These are phyloP conservation scores for Didymellaceae sp. DNA, from an alignment of 2,329 filamentous ascomycete species.

Conservation along the genomic window DNA sequence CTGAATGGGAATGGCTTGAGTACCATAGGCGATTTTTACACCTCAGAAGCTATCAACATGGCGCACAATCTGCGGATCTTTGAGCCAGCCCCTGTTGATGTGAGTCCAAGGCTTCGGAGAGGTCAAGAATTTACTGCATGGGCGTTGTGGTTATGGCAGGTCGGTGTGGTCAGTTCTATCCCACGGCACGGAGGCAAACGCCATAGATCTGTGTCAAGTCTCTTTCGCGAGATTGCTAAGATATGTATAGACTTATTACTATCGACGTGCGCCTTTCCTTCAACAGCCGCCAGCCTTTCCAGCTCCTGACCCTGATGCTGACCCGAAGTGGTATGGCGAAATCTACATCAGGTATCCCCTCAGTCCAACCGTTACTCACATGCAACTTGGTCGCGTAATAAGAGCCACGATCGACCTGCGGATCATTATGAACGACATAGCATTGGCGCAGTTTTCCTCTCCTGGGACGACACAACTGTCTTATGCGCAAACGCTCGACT, in stretches of 20 bases:
- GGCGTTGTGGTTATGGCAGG: slow-evolving; percentile 16
- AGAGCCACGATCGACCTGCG: slow-evolving; percentile 14
- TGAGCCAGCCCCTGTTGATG: background rate
- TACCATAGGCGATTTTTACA: slow-evolving; percentile 19
- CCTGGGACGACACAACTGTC: background rate
- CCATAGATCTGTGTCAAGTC: too few relatives aligned
- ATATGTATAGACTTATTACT: slow-evolving; percentile 13
- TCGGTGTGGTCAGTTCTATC: slow-evolving; percentile 4
- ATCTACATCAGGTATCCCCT: slow-evolving; percentile 15
- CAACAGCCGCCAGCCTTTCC: slow-evolving; percentile 13
- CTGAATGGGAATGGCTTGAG: slow-evolving; percentile 15
- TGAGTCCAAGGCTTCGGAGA: background rate
- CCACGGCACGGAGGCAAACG: background rate
- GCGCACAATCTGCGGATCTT: slow-evolving; percentile 24
- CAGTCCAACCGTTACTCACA: background rate
- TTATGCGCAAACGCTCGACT: background rate
- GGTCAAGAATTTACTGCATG: slow-evolving; percentile 19
- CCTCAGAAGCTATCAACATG: slow-evolving; percentile 17
- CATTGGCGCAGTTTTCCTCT: background rate
- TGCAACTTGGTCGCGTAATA: slow-evolving; percentile 14
- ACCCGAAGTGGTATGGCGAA: slow-evolving; percentile 26
- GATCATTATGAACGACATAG: slow-evolving; percentile 7
- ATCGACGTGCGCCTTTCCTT: slow-evolving; percentile 9
- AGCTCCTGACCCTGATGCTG: slow-evolving; percentile 18
- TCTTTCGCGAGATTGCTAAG: too few relatives aligned